Percentiles rank a stretch among this genome's conserved stretches.
These are phyloP conservation scores for Nepenthes mirabilis DNA, from an alignment of 148 eudicot species.

Conservation along the genomic window DNA sequence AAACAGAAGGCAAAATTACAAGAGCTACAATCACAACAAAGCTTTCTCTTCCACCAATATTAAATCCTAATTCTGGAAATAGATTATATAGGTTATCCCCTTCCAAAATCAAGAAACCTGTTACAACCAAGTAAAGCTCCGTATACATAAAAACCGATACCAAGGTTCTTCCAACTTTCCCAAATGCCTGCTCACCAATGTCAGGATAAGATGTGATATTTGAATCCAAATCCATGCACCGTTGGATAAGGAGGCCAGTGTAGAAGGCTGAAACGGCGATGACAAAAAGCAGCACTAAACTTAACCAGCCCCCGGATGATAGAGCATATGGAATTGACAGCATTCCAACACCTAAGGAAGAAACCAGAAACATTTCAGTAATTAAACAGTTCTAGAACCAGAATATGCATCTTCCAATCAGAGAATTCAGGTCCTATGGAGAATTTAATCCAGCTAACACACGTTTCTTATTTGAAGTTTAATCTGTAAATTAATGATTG, in stretches of 20 bases:
- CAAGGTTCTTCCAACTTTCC: conserved; percentile 24
- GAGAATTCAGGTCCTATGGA: too few species aligned
- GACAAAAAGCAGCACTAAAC: conserved; percentile 19
- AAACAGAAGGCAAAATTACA: conserved; percentile 30
- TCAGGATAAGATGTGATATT: conserved; percentile 33
- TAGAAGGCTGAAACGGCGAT: conserved; percentile 31
- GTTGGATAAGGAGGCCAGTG: conserved; percentile 32
- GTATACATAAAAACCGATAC: conserved; percentile 25
- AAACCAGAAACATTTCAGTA: background rate
- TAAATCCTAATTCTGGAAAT: conserved; percentile 16
- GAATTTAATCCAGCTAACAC: too few species aligned
- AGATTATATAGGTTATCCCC: conserved; percentile 46
- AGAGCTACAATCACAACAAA: conserved; percentile 30
- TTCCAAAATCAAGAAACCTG: conserved; percentile 50
- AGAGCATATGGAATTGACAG: conserved; percentile 42
- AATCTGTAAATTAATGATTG: too few species aligned
- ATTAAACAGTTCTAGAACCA: too few species aligned
- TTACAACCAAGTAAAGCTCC: conserved; percentile 42
- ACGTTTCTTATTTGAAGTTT: too few species aligned
- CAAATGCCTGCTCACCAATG: conserved; percentile 45
- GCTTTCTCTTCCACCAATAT: conserved; percentile 15
- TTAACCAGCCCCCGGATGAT: conserved; percentile 51
- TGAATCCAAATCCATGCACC: conserved; percentile 42
- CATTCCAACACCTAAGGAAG: conserved; percentile 36
- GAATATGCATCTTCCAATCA: too few species aligned